These are phyloP conservation scores for Fusarium chuoi DNA, from an alignment of 2,329 filamentous ascomycete species.

Conservation along the genomic window DNA sequence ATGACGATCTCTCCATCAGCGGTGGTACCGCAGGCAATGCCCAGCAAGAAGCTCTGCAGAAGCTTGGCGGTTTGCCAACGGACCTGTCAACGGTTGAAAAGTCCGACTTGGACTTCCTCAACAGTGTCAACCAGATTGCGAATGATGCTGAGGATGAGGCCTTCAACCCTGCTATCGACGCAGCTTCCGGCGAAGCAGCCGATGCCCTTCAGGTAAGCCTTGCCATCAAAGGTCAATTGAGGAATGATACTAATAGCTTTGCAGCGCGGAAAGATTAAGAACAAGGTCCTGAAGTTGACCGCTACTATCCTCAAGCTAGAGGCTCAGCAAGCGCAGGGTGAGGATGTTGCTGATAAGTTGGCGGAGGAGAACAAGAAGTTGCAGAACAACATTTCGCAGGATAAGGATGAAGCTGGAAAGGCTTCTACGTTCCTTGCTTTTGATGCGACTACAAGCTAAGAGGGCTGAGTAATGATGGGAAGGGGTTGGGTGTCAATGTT, in stretches of 20 bases:
- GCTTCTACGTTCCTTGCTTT: conserved; percentile 50
- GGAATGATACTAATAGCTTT: not conserved
- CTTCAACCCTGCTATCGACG: conserved; percentile 65
- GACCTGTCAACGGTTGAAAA: conserved; percentile 57
- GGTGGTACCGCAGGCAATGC: conserved; percentile 58
- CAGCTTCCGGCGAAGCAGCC: conserved; percentile 56
- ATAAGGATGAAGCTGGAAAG: conserved; percentile 59
- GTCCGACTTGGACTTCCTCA: conserved; percentile 60
- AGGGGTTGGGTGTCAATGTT: too few species aligned
- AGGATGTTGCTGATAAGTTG: conserved; percentile 57
- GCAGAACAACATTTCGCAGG: conserved; percentile 62
- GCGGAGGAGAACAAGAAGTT: conserved; percentile 62
- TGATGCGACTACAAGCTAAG: conserved; percentile 29
- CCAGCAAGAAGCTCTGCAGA: conserved; percentile 54
- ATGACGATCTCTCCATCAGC: conserved; percentile 60
- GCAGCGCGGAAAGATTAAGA: conserved; percentile 66
- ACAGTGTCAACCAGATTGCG: conserved; percentile 61
- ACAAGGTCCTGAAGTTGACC: conserved; percentile 68
- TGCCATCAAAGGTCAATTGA: accelerated
- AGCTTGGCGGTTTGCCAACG: conserved; percentile 50
- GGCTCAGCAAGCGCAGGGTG: conserved; percentile 62
- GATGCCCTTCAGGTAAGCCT: conserved; percentile 57
- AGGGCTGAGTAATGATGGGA: not conserved
- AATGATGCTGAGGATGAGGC: conserved; percentile 63
- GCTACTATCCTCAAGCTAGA: conserved; percentile 62